Evolutionary conservation across 192 early-diverging fungal genomes (phyloP).

Genomic region (Podila minutissima): DNA sequence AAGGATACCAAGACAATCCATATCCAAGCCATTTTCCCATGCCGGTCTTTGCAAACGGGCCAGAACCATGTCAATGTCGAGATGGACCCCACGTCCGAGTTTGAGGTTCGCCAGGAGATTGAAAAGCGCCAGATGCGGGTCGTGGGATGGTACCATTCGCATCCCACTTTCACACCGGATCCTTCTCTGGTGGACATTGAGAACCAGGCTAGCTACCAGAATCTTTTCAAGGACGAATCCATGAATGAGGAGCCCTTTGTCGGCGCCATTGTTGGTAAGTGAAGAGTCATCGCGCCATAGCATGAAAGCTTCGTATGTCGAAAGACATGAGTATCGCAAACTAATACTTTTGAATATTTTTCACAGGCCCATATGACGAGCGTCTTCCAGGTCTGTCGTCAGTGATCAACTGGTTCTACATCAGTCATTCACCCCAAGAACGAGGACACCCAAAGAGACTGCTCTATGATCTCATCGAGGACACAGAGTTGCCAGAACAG

Average conservation of each 20-base stretch:
- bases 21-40: slow-evolving; percentile 78
- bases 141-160: slow-evolving; percentile 96
- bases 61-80: slow-evolving; percentile 87
- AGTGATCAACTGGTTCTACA: slow-evolving; percentile 90
- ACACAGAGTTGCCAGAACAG: slow-evolving; percentile 55
- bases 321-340: neutral
- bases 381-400: slow-evolving; percentile 78
- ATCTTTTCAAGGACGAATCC: slow-evolving; percentile 72
- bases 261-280: slow-evolving; percentile 84
- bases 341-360: neutral
- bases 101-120: slow-evolving; percentile 81
- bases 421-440: slow-evolving; percentile 64
- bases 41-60: slow-evolving; percentile 75
- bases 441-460: slow-evolving; percentile 74
- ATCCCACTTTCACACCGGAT: slow-evolving; percentile 89
- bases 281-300: too few relatives aligned
- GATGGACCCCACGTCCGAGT: slow-evolving; percentile 84
- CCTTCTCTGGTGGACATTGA: slow-evolving; percentile 91
- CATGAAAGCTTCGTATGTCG: too few relatives aligned
- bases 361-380: slow-evolving; percentile 83
- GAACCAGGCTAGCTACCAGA: slow-evolving; percentile 89
- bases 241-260: slow-evolving; percentile 81
- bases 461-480: slow-evolving; percentile 63
- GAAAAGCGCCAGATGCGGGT: slow-evolving; percentile 76
- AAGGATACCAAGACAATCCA: slow-evolving; percentile 52